Evolutionary conservation across 257 asterid species (phyloP).

Genomic region (Orobanche coerulescens): DNA sequence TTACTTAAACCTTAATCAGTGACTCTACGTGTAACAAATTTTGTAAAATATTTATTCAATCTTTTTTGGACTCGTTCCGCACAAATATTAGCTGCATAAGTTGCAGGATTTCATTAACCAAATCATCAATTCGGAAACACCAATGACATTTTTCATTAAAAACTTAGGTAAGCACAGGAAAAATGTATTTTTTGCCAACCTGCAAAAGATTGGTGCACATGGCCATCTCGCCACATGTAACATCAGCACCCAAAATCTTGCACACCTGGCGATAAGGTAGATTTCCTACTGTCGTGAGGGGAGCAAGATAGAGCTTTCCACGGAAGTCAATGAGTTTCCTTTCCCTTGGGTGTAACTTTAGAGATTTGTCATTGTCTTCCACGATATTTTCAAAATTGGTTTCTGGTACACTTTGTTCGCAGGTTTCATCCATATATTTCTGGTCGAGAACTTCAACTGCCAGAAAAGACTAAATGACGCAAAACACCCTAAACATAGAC

Average conservation of each 20-base stretch:
- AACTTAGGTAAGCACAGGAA: slow-evolving; percentile 3
- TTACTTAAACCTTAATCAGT: neutral
- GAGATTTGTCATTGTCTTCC: slow-evolving; percentile 61
- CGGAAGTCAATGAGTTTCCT: slow-evolving; percentile 83
- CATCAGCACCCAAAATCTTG: slow-evolving; percentile 90
- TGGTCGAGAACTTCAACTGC: slow-evolving; percentile 33
- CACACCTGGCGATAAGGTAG: slow-evolving; percentile 88
- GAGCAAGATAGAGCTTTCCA: slow-evolving; percentile 90
- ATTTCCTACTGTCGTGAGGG: slow-evolving; percentile 90
- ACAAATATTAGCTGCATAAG: neutral
- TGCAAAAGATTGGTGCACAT: slow-evolving; percentile 95
- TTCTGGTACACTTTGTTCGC: slow-evolving; percentile 24
- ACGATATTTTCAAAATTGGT: slow-evolving; percentile 18
- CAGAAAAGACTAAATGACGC: slow-evolving; percentile 14
- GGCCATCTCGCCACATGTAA: slow-evolving; percentile 99
- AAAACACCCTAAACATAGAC: slow-evolving; percentile 7
- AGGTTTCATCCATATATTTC: slow-evolving; percentile 25
- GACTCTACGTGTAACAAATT: neutral
- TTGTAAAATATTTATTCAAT: neutral
- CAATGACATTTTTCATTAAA: neutral
- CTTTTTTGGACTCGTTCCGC: neutral
- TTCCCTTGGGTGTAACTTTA: slow-evolving; percentile 75
- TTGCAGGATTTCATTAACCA: neutral
- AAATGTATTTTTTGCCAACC: slow-evolving; percentile 36
- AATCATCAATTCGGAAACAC: slow-evolving; percentile 11